Base-by-base conservation (phyloP, 2,329 filamentous ascomycete species). In the Fusarium sterilihyphosum region DNA sequence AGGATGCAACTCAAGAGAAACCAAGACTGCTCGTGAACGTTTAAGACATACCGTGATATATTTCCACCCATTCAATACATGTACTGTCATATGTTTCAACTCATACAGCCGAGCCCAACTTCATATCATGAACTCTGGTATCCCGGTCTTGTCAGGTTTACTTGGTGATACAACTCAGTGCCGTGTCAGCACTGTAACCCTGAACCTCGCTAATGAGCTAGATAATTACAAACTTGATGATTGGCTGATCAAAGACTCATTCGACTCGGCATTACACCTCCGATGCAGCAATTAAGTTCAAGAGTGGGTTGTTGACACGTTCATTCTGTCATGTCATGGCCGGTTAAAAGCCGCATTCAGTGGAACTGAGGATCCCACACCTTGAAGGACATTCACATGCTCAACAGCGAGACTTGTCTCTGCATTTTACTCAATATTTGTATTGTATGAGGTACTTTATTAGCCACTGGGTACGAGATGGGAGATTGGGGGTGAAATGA, bases 271-370 rank as follows among this genome's bases (percentile, higher is more conserved):
- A 62, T 41, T 71, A 26, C 47, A 53, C 38, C 41, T 73, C 70
- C 72, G 71, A 57, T 17, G 46, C 61, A 71, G 26, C 6, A 58
- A 56, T 50, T 35, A 46, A 54, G 53, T 57, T 49, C 47, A 49
- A 59, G 46, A 41, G 60, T 54, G 66, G 40, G 41, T 52, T 38
- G n/a, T 64, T 43, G 35, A 24, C 31, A 26, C 53, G 47, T 61
- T 62, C 37, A 69, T 69, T 50, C 53, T 53, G 35, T 46, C 65
- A 66, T 70, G 60, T 41, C 65, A 66, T 70, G 60, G n/a, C 60
- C 70, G 65, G 70, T 66, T 75, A 70, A 74, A 74, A 74, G 72
- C 72, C 72, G 72, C 72, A 73, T 33, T 38, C 56, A 52, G 69
- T 69, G 64, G 49, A 70, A 52, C 56, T 61, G 46, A 61, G 26